phyloP scores from a whole-genome alignment of 495 filamentous ascomycete genomes.

The Penicillium parvum region DNA sequence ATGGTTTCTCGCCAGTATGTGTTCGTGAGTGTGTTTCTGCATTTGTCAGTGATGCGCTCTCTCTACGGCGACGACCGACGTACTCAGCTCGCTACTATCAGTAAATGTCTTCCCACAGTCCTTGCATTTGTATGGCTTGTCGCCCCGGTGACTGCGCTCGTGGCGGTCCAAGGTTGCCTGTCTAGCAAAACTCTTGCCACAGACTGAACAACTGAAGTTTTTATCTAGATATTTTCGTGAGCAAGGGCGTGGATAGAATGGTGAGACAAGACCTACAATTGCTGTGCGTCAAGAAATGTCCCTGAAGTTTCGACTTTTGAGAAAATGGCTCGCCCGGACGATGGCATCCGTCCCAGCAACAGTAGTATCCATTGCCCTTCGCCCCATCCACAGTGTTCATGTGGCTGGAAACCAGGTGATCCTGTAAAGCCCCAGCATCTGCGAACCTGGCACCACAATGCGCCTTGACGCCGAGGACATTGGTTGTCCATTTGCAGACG shows the following conservation, averaged over 20 bases:
- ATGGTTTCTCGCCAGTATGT: slow-evolving; percentile 49
- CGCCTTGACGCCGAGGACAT: slow-evolving; percentile 25
- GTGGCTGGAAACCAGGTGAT: slow-evolving; percentile 39
- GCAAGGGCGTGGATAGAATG: neutral
- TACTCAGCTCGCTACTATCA: slow-evolving; percentile 49
- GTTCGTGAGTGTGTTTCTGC: slow-evolving; percentile 49
- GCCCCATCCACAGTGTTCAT: slow-evolving; percentile 40
- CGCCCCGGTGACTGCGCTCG: slow-evolving; percentile 50
- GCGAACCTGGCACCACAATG: slow-evolving; percentile 35
- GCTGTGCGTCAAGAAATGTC: slow-evolving; percentile 46
- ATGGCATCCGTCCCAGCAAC: slow-evolving; percentile 45
- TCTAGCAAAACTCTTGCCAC: slow-evolving; percentile 45
- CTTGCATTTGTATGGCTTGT: slow-evolving; percentile 47
- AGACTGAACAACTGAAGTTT: slow-evolving; percentile 43
- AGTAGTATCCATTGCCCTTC: slow-evolving; percentile 48
- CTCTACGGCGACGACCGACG: slow-evolving; percentile 4
- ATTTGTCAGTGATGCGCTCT: slow-evolving; percentile 6
- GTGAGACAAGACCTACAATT: slow-evolving; percentile 32
- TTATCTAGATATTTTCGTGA: slow-evolving; percentile 32
- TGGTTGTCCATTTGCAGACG: slow-evolving; percentile 37
- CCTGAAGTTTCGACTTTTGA: slow-evolving; percentile 49
- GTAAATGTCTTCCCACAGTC: slow-evolving; percentile 45
- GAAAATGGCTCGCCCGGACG: slow-evolving; percentile 46
- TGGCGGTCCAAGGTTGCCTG: slow-evolving; percentile 47
- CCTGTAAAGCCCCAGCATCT: slow-evolving; percentile 36